These are phyloP conservation scores for Penicillium sp. DNA, from an alignment of 2,329 filamentous ascomycete genomes.

Conservation along the genomic window DNA sequence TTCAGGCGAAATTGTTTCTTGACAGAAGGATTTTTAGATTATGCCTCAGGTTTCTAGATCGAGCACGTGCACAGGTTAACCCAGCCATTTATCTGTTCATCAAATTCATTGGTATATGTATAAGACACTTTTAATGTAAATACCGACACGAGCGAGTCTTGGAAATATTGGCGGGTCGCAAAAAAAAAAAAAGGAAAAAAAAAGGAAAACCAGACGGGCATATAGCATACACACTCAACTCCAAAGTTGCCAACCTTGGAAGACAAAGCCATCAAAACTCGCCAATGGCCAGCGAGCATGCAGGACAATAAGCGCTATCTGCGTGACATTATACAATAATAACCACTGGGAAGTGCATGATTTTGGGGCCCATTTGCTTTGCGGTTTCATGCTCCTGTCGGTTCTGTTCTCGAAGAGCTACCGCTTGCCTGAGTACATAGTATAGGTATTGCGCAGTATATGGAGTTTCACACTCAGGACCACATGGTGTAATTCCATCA, in stretches of 20 bases:
- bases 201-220: neutral
- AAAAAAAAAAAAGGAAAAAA: too few species aligned
- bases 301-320: conserved; percentile 1
- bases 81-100: neutral
- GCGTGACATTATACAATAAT: conserved; percentile 14
- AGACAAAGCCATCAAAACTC: conserved; percentile 1
- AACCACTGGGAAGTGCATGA: conserved; percentile 22
- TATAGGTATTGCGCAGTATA: conserved; percentile 11
- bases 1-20: neutral
- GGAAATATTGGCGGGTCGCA: neutral
- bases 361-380: conserved; percentile 10
- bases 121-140: neutral
- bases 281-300: neutral
- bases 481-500: conserved; percentile 1
- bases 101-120: conserved; percentile 2
- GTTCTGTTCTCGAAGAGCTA: conserved; percentile 17
- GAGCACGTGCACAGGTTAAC: neutral
- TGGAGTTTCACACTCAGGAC: conserved; percentile 11
- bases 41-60: neutral
- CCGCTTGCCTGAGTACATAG: conserved; percentile 14
- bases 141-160: neutral
- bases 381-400: conserved; percentile 15
- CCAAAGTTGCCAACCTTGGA: neutral
- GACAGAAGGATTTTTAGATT: neutral
- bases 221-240: neutral